Evolutionary conservation across 2,329 filamentous ascomycete genomes (phyloP).

Genomic region (Hirsutella minnesotensis): DNA sequence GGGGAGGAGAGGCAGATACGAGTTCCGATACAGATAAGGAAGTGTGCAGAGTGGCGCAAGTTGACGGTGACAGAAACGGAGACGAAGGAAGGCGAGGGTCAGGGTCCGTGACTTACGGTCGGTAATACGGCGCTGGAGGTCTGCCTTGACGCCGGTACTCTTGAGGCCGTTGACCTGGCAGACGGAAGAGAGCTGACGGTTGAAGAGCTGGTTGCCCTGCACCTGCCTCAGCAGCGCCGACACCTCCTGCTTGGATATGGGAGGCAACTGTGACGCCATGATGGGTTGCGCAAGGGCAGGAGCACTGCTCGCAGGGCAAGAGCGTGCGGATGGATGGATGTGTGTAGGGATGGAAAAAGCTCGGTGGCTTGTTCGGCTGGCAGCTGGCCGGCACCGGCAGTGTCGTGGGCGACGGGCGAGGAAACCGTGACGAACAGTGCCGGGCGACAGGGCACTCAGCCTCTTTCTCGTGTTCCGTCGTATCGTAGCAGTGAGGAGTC

Average conservation of each 20-base stretch:
- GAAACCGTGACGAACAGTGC: background rate
- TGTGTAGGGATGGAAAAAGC: too few relatives aligned
- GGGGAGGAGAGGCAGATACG: too few relatives aligned
- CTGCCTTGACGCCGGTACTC: slow-evolving; percentile 74
- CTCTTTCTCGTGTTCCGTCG: background rate
- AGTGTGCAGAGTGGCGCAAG: too few relatives aligned
- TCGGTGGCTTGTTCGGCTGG: background rate
- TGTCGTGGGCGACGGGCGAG: background rate
- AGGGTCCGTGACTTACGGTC: slow-evolving; percentile 47
- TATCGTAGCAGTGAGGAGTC: background rate
- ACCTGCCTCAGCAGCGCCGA: slow-evolving; percentile 31
- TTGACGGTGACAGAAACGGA: too few relatives aligned
- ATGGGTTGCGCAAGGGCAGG: background rate
- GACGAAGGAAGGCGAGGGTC: background rate
- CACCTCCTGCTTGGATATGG: slow-evolving; percentile 29
- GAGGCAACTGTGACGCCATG: slow-evolving; percentile 15
- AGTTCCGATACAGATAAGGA: too few relatives aligned
- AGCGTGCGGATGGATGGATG: background rate
- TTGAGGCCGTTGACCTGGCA: slow-evolving; percentile 63
- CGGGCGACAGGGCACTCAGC: too few relatives aligned
- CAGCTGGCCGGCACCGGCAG: background rate
- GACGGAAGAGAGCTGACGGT: slow-evolving; percentile 61
- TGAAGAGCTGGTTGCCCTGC: slow-evolving; percentile 33
- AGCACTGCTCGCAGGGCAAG: background rate
- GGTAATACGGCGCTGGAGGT: slow-evolving; percentile 68